Conservation (phyloP, 2,329 filamentous ascomycete genomes). For the Hymenoscyphus scutula region DNA sequence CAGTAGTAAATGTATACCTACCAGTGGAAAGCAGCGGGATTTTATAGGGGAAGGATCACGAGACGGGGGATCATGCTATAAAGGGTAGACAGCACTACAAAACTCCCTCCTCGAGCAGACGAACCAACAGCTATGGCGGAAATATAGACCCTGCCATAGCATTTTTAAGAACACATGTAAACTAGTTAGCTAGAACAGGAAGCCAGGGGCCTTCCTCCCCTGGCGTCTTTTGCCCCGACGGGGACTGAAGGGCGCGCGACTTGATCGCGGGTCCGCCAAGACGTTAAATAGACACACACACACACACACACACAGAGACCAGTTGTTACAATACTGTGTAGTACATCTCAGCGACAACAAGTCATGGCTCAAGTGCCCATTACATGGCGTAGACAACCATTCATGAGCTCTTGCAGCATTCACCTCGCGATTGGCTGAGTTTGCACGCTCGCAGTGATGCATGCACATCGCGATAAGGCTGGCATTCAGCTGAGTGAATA, state of each 20-base stretch:
- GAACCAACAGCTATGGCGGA: not conserved
- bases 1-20: too few species aligned
- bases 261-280: not conserved
- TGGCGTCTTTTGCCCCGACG: too few species aligned
- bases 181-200: not conserved
- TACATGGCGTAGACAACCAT: too few species aligned
- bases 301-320: too few species aligned
- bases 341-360: too few species aligned
- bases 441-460: constrained; percentile 17
- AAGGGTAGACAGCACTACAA: not conserved
- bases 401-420: too few species aligned
- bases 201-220: not conserved
- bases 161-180: not conserved
- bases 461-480: constrained; percentile 22
- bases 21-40: too few species aligned
- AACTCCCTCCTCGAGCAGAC: not conserved
- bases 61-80: not conserved
- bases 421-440: too few species aligned
- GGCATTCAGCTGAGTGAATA: constrained; percentile 18
- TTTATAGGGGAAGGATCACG: too few species aligned
- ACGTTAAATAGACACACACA: too few species aligned
- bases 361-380: too few species aligned
- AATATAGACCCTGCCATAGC: not conserved
- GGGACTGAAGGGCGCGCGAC: not conserved
- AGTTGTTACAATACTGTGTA: too few species aligned